Evolutionary conservation across 2,329 filamentous ascomycete species (phyloP).

Genomic region (Ascochyta clinopodiicola): DNA sequence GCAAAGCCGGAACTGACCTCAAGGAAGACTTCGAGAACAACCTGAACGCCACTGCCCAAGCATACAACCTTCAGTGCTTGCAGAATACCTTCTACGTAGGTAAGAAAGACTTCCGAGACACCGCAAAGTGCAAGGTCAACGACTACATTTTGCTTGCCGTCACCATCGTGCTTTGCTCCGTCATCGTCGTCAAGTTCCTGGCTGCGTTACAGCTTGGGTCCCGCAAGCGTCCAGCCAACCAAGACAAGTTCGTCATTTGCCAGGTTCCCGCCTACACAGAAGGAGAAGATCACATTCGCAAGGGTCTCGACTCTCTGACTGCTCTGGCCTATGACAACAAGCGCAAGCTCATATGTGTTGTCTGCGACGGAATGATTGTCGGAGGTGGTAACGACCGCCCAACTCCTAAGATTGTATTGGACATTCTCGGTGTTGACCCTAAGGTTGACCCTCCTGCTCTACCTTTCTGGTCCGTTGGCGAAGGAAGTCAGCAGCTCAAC

Average conservation of each 20-base stretch:
- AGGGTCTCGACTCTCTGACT: slow-evolving; percentile 92
- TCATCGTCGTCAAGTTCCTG: slow-evolving; percentile 88
- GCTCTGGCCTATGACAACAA: slow-evolving; percentile 98
- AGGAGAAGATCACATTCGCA: slow-evolving; percentile 91
- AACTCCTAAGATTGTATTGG: slow-evolving; percentile 95
- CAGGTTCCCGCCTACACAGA: slow-evolving; percentile 98
- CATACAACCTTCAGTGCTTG: slow-evolving; percentile 80
- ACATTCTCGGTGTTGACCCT: slow-evolving; percentile 95
- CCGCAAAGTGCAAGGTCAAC: slow-evolving; percentile 80
- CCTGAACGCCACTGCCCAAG: slow-evolving; percentile 59
- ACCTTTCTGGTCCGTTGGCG: slow-evolving; percentile 90
- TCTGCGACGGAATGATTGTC: slow-evolving; percentile 97
- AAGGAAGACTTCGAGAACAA: slow-evolving; percentile 68
- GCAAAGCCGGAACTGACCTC: slow-evolving; percentile 81
- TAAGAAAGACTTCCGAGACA: slow-evolving; percentile 81
- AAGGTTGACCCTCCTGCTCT: slow-evolving; percentile 95
- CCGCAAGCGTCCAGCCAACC: slow-evolving; percentile 84
- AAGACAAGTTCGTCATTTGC: slow-evolving; percentile 99
- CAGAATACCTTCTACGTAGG: slow-evolving; percentile 84
- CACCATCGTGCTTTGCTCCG: slow-evolving; percentile 79
- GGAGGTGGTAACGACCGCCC: slow-evolving; percentile 95
- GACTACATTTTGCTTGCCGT: slow-evolving; percentile 90
- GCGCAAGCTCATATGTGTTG: slow-evolving; percentile 92
- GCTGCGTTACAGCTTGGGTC: slow-evolving; percentile 92
- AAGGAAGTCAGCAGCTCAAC: slow-evolving; percentile 90